Conservation (phyloP, 768 basidiomycete species). For the Lentinula sp. region DNA sequence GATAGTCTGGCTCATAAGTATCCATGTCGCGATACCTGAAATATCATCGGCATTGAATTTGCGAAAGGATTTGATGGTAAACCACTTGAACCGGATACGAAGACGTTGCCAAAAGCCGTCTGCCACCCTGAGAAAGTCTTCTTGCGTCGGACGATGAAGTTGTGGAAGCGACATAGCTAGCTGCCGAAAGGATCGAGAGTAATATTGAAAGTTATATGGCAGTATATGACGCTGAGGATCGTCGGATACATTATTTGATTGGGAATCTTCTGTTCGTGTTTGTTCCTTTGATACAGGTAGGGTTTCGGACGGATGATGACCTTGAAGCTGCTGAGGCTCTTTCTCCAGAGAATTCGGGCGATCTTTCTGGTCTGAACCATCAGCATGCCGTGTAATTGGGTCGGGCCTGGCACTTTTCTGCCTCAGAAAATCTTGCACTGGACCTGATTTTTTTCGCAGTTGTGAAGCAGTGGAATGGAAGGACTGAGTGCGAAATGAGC, state of each 20-base stretch:
- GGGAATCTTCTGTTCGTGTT: not conserved
- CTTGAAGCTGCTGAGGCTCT: not conserved
- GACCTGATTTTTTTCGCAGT: slow-evolving; percentile 1
- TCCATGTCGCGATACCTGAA: slow-evolving; percentile 94
- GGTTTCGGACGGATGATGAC: not conserved
- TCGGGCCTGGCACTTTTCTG: not conserved
- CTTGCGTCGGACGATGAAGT: slow-evolving; percentile 73
- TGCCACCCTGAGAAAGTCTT: slow-evolving; percentile 83
- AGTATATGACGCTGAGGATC: slow-evolving; percentile 12
- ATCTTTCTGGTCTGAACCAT: not conserved
- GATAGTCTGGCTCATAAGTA: slow-evolving; percentile 89
- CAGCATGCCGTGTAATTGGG: not conserved
- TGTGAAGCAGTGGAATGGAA: slow-evolving; percentile 5
- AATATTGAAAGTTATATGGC: slow-evolving; percentile 52
- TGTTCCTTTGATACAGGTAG: not conserved
- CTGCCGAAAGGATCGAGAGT: slow-evolving; percentile 76
- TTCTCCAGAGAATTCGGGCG: not conserved
- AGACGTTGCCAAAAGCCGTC: slow-evolving; percentile 88
- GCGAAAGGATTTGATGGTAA: slow-evolving; percentile 90
- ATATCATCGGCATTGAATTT: slow-evolving; percentile 96
- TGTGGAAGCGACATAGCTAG: slow-evolving; percentile 75
- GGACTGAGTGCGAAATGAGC: not conserved
- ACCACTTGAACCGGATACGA: slow-evolving; percentile 95
- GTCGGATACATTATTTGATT: not conserved
- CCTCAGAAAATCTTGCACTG: not conserved